Base-by-base conservation (phyloP, 202 grass and related monocot genomes). In the Zoysia matrella region DNA sequence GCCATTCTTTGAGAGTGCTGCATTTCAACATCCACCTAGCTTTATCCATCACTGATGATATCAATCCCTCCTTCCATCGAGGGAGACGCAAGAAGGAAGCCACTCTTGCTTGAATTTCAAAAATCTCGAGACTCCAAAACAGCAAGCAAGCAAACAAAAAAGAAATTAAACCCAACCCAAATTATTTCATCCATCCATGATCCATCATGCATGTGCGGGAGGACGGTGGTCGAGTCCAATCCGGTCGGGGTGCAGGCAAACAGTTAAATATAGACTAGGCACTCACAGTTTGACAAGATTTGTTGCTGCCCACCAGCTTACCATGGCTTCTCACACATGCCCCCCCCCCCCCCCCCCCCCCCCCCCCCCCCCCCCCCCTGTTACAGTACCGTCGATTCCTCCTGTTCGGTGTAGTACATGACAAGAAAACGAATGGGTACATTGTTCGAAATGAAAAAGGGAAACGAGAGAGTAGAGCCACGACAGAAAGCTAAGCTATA, bases 181-280 rank as follows among this genome's bases (percentile, higher is more conserved):
- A 30, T 63, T 3, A 8, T 63, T 3, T 4, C 10, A 13, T 4
- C 44, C 30, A 48, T 46, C 45, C 4, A 18, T 30, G 49, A 4
- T 9, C 54, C 72, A 71, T 66, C 30, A 36, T 36, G 30, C 30
- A 53, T 65, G 66, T 76, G 42, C 53, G 15, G 1, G 72, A 76
- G 63, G 46, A 18, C 47, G 79, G 62, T 88, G 53, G 80, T 60
- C 51, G 7, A 82, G 77, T 85, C 77, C 77, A 77, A 77, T 85
- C 77, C 39, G 67, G 82, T 78, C 78, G 60, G 78, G 30, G 30
- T 1, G 14, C 42, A 60, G 47, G 82, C 77, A 72, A 89, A 81
- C 87, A 85, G 82, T 71, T 71, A 47, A 76, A 40, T 43, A 7
- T 48, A 62, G 79, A 16, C 79, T 60, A 79, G 75, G 49, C 55